phyloP scores from a whole-genome alignment of 306 rosid species.

The Quercus suber region DNA sequence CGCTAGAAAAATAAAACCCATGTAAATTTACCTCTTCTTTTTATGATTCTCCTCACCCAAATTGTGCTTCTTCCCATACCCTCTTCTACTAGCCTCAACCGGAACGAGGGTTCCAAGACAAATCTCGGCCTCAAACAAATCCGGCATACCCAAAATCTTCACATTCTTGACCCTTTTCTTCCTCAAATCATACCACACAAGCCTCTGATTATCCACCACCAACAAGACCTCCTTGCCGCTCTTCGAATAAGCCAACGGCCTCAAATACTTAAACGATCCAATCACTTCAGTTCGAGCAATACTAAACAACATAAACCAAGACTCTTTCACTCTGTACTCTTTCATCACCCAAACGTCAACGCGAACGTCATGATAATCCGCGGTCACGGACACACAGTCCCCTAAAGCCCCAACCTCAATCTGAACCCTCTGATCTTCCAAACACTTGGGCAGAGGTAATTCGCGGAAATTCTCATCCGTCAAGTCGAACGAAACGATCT shows the following conservation, averaged over 20 bases:
- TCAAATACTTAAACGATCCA: conserved; percentile 30
- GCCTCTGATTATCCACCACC: conserved; percentile 35
- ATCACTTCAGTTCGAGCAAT: conserved; percentile 14
- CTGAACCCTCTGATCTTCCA: conserved; percentile 12
- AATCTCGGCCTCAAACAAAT: conserved; percentile 39
- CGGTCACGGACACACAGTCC: conserved; percentile 41
- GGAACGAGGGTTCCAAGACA: conserved; percentile 55
- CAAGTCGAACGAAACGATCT: conserved; percentile 49
- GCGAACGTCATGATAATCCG: conserved; percentile 16
- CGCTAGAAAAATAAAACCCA: background rate
- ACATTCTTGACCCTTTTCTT: conserved; percentile 13
- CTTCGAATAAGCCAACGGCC: conserved; percentile 53
- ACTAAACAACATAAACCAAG: conserved; percentile 54
- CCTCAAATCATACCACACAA: conserved; percentile 51
- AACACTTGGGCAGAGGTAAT: conserved; percentile 57
- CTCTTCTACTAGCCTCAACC: conserved; percentile 21
- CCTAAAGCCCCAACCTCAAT: conserved; percentile 50
- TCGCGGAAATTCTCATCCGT: conserved; percentile 31
- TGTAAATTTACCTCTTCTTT: conserved; percentile 42
- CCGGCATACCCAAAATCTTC: conserved; percentile 37
- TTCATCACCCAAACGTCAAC: conserved; percentile 67
- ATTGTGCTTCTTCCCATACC: conserved; percentile 7
- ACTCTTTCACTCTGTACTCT: conserved; percentile 43
- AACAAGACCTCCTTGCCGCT: conserved; percentile 40
- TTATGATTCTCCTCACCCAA: conserved; percentile 12